Percentiles rank a stretch among this genome's conserved stretches.
Evolutionary conservation across 192 early-diverging fungal species (phyloP).

Genomic region (Endogone sp.): DNA sequence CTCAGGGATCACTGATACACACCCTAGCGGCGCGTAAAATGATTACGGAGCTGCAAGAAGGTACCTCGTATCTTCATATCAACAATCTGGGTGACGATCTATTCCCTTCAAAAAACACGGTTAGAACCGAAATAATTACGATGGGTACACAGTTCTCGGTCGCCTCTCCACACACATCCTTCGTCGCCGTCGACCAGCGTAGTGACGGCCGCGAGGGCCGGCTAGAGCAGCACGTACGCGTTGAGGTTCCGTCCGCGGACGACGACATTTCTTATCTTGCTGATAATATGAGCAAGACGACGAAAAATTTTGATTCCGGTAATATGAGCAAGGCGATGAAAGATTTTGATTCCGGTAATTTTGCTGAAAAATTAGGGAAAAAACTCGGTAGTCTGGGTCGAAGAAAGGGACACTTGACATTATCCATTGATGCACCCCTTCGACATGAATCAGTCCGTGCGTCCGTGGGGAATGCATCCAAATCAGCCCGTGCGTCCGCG

Average conservation of each 20-base stretch:
- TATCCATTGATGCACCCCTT: too few relatives aligned
- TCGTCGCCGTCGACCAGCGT: background rate
- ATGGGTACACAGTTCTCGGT: background rate
- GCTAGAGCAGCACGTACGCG: background rate
- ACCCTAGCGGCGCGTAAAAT: conserved; percentile 41
- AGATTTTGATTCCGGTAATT: too few relatives aligned
- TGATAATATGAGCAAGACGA: too few relatives aligned
- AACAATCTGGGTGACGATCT: background rate
- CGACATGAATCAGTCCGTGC: too few relatives aligned
- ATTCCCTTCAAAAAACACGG: background rate
- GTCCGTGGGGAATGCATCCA: too few relatives aligned
- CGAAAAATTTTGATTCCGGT: too few relatives aligned
- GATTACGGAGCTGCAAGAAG: conserved; percentile 42
- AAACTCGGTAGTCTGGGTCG: too few relatives aligned
- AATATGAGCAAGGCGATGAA: too few relatives aligned
- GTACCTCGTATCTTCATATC: background rate
- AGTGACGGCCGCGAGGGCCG: background rate
- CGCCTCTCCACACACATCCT: background rate
- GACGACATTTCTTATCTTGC: background rate
- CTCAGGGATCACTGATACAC: conserved; percentile 23
- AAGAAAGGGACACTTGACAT: too few relatives aligned
- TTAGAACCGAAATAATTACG: background rate
- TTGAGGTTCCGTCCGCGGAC: too few relatives aligned
- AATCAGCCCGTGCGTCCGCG: too few relatives aligned
- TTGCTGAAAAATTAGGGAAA: too few relatives aligned